These are phyloP conservation scores for Lichtheimia corymbifera DNA, from an alignment of 371 early-diverging fungal genomes.

Conservation along the genomic window DNA sequence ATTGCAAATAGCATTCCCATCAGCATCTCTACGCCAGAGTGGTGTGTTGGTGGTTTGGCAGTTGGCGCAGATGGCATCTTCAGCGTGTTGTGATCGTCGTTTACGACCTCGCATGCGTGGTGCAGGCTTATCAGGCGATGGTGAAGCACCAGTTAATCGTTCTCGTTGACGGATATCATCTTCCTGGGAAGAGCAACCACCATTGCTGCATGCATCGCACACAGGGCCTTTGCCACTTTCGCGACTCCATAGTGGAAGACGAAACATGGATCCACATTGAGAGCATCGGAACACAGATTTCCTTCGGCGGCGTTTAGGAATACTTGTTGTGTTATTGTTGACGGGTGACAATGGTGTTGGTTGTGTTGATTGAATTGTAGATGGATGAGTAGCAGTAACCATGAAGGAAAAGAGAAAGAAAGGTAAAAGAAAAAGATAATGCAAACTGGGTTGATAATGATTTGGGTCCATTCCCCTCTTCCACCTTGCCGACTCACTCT, in stretches of 20 bases:
- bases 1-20: constrained; percentile 74
- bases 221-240: constrained; percentile 46
- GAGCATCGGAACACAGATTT: constrained; percentile 35
- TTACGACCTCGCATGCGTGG: constrained; percentile 7
- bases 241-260: constrained; percentile 38
- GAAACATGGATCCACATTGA: constrained; percentile 36
- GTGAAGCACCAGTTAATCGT: constrained; percentile 1
- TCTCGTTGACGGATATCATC: not conserved
- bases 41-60: constrained; percentile 78
- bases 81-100: constrained; percentile 9
- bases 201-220: constrained; percentile 33
- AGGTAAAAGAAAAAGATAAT: constrained; percentile 8
- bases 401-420: constrained; percentile 1
- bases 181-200: not conserved
- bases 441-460: constrained; percentile 8
- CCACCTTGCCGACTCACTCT: too few relatives aligned
- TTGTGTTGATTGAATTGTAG: constrained; percentile 15
- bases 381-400: constrained; percentile 1
- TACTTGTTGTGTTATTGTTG: constrained; percentile 10
- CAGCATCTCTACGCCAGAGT: constrained; percentile 75
- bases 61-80: constrained; percentile 60
- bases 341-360: not conserved
- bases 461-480: not conserved
- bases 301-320: constrained; percentile 23
- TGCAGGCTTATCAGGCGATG: constrained; percentile 2